A percentile compares a stretch with the other conserved stretches of the same genome.
These are phyloP conservation scores for Malus fusca DNA, from an alignment of 306 rosid species.

Conservation along the genomic window DNA sequence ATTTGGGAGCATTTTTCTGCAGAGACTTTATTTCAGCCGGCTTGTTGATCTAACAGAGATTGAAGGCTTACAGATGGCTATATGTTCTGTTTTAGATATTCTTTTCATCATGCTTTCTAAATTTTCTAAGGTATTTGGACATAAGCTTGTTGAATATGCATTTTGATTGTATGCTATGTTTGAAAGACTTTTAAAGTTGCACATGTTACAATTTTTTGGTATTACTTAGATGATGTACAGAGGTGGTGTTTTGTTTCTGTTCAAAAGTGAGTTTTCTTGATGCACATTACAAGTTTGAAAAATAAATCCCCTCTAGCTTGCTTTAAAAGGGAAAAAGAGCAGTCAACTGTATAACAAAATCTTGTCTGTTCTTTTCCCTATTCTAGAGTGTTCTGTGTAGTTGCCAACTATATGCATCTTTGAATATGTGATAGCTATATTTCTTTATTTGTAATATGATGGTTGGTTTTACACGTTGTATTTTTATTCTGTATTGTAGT, in stretches of 20 bases:
- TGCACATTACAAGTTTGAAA: neutral
- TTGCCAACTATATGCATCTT: neutral
- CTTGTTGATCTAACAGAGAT: constrained; percentile 67
- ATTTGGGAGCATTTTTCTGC: constrained; percentile 20
- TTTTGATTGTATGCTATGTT: constrained; percentile 9
- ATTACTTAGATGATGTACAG: neutral
- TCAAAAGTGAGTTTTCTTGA: constrained; percentile 1
- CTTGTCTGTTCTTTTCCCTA: neutral
- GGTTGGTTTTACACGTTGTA: neutral
- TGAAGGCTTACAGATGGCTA: constrained; percentile 73
- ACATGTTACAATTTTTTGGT: constrained; percentile 12
- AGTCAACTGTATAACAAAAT: neutral
- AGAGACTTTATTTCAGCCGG: constrained; percentile 70
- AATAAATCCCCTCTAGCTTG: too few relatives aligned
- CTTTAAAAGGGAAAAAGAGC: neutral
- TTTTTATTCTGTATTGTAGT: constrained; percentile 11
- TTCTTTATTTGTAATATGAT: constrained; percentile 6
- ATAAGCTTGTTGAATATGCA: neutral
- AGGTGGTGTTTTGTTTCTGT: constrained; percentile 12
- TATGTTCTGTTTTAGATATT: constrained; percentile 64
- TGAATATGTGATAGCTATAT: neutral
- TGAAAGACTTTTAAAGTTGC: too few relatives aligned
- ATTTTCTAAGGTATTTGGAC: constrained; percentile 57
- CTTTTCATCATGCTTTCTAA: constrained; percentile 56
- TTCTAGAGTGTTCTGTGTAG: neutral